Evolutionary conservation across 2,329 filamentous ascomycete species (phyloP).

Genomic region (Fusarium dlaminii): DNA sequence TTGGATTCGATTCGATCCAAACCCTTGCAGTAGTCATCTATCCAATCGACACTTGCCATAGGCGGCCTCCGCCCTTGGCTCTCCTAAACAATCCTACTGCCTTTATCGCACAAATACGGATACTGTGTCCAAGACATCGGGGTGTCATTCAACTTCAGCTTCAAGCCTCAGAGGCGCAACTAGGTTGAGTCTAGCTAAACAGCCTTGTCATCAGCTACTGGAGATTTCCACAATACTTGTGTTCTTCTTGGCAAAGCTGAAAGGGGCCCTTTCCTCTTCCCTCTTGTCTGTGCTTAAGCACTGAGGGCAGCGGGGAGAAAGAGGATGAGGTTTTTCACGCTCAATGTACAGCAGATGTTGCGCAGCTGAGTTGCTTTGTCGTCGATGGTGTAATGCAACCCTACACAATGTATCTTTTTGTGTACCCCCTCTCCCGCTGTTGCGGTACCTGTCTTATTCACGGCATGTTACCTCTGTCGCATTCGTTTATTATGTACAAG

Average conservation of each 20-base stretch:
- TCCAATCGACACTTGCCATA: background rate
- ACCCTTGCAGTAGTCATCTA: background rate
- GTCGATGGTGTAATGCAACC: conserved; percentile 26
- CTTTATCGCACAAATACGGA: background rate
- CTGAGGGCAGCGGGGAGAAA: background rate
- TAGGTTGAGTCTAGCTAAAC: background rate
- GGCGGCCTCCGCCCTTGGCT: conserved; percentile 7
- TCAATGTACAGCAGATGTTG: conserved; percentile 1
- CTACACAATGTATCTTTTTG: background rate
- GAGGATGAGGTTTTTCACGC: background rate
- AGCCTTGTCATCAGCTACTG: conserved; percentile 16
- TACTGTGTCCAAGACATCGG: conserved; percentile 3
- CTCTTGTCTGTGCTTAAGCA: background rate
- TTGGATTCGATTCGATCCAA: background rate
- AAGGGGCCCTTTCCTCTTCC: background rate
- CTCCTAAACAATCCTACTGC: background rate
- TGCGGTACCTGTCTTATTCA: background rate
- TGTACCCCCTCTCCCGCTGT: conserved; percentile 1
- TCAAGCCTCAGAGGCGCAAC: background rate
- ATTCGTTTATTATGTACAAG: conserved; percentile 6
- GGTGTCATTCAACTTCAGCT: background rate
- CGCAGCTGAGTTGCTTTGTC: conserved; percentile 4
- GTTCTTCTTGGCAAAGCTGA: background rate
- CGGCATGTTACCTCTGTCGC: conserved; percentile 8
- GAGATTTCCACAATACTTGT: background rate